phyloP scores from a whole-genome alignment of 805 yeast genomes.

The Scheffersomyces ergatensis region DNA sequence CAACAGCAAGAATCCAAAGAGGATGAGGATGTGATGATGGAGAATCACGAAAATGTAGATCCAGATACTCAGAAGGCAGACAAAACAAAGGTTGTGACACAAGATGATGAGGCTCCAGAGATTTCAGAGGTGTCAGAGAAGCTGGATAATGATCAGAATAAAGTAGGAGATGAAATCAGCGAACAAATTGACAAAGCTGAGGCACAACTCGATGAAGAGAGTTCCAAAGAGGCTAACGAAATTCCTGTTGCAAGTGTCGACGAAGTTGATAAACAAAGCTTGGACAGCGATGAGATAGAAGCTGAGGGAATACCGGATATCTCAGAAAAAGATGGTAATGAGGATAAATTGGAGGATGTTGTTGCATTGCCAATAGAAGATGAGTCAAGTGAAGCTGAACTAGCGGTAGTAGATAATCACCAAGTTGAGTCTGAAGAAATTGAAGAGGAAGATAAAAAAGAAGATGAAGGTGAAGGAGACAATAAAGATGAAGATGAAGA shows the following conservation, averaged over 20 bases:
- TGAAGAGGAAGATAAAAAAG: slow-evolving; percentile 4
- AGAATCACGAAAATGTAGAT: slow-evolving; percentile 2
- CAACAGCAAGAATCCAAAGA: too few species aligned
- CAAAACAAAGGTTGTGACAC: too few species aligned
- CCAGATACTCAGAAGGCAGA: background rate
- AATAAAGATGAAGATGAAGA: slow-evolving; percentile 1
- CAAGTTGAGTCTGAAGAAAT: slow-evolving; percentile 5
- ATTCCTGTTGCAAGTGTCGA: too few species aligned
- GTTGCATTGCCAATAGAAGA: too few species aligned
- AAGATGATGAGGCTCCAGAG: too few species aligned
- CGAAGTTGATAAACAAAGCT: too few species aligned
- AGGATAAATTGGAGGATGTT: slow-evolving; percentile 10
- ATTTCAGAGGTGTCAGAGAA: background rate
- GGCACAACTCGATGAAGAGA: too few species aligned
- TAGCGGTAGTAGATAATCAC: slow-evolving; percentile 3
- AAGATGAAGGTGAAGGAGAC: slow-evolving; percentile 6
- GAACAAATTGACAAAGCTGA: too few species aligned
- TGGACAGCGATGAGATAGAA: slow-evolving; percentile 2
- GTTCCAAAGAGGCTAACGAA: too few species aligned
- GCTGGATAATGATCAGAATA: slow-evolving; percentile 2
- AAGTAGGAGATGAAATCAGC: too few species aligned
- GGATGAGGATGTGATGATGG: background rate
- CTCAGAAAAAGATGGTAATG: slow-evolving; percentile 4
- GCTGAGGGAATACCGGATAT: too few species aligned
- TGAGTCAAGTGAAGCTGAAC: slow-evolving; percentile 7